Base-by-base conservation (phyloP, 768 basidiomycete genomes). In the Trametes maxima region DNA sequence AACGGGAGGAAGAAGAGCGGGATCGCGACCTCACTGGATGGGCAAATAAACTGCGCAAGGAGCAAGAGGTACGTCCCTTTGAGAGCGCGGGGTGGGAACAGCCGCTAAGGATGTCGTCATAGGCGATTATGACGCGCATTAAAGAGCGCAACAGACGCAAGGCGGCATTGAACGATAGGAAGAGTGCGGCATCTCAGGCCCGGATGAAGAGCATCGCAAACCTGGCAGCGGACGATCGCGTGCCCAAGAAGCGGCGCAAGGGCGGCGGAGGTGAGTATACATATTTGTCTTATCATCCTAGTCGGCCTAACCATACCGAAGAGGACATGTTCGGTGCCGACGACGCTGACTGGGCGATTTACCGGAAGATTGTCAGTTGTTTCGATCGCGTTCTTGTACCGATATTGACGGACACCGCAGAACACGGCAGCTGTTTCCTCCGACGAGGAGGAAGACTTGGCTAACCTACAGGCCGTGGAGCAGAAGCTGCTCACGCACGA, bases 301-400 rank as follows among this genome's bases (percentile, higher is more conserved):
- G 25, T 22, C 4, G 14, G 21, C 13, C 22, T 13, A 19, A 49
- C 43, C 24, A 48, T 43, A 14, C 44, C 13, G 11, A 39, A 90
- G 95, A 98, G 78, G 95, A 98, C 67, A 87, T 80, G 77, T 99
- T 98, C 70, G 95, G 96, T 3, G 88, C 87, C 17, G 89, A 96
- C 65, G 95, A 98, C 70, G 94, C 90, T 7, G 96, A 98, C 70
- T 98, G 96, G 95, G 89, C 89, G 0, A 94, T 98, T 60, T 98
- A 98, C 71, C 92, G 96, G 65, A 95, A 98, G 76, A 95, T 99
- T 60, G 95, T 95, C 71, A 64, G 85, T 73, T 11, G 3, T 7
- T 28, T 33, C 2, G 44, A 42, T 36, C 19, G 2, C 11, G 44
- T 17, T 0, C 25, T 5, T 55, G 17, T 13, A 12, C 48, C 4